A percentile compares a stretch with the other conserved stretches of the same genome.
Conservation (phyloP, 768 basidiomycete genomes). For the Ephemerocybe angulata region DNA sequence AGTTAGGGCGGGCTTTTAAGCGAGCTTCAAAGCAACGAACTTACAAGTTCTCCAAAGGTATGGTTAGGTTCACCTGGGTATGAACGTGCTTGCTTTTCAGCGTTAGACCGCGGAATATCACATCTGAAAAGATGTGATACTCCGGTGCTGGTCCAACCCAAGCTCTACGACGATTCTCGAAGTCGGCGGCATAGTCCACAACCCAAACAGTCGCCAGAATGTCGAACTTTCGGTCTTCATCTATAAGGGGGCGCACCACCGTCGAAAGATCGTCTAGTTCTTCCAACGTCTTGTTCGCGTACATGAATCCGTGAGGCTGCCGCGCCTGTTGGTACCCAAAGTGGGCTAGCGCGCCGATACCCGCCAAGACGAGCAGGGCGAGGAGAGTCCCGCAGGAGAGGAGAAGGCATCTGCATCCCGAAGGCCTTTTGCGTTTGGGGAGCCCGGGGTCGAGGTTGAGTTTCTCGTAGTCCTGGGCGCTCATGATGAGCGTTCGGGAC, state of each 20-base stretch:
- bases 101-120: conserved; percentile 25
- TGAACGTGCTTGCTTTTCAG: conserved; percentile 23
- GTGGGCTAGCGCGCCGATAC: too few species aligned
- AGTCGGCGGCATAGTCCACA: neutral
- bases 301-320: too few species aligned
- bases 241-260: conserved; percentile 17
- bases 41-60: conserved; percentile 32
- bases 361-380: too few species aligned
- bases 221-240: conserved; percentile 14
- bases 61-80: conserved; percentile 20
- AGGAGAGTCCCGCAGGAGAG: too few species aligned
- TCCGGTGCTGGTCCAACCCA: conserved; percentile 10
- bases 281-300: neutral
- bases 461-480: too few species aligned
- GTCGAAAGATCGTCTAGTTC: conserved; percentile 3
- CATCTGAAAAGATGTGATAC: conserved; percentile 22
- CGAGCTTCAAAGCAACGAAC: conserved; percentile 3
- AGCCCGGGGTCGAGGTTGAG: too few species aligned
- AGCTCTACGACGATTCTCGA: conserved; percentile 1
- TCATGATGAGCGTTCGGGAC: too few species aligned
- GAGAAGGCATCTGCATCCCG: too few species aligned
- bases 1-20: neutral
- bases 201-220: conserved; percentile 18
- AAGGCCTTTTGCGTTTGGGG: too few species aligned
- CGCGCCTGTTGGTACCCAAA: too few species aligned